phyloP scores from a whole-genome alignment of 306 rosid genomes.

The Abrus precatorius region DNA sequence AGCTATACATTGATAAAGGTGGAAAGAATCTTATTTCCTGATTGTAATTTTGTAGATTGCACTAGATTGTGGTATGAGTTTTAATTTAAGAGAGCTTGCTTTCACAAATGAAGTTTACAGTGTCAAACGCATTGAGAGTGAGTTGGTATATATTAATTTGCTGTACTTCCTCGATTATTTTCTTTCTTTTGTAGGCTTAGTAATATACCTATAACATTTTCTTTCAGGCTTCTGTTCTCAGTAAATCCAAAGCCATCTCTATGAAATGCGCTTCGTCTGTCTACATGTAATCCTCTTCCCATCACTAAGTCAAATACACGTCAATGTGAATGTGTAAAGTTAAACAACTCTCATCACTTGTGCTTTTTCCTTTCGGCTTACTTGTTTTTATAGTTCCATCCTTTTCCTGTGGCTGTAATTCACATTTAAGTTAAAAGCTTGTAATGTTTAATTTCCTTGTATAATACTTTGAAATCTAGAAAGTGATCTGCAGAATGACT shows the following conservation, averaged over 20 bases:
- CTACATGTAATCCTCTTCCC: background rate
- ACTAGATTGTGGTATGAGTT: conserved; percentile 57
- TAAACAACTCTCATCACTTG: conserved; percentile 6
- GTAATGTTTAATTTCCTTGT: background rate
- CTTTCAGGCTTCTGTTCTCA: conserved; percentile 53
- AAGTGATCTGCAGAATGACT: background rate
- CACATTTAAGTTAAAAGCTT: background rate
- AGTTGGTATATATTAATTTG: conserved; percentile 43
- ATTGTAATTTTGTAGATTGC: conserved; percentile 50
- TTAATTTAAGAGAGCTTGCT: conserved; percentile 46
- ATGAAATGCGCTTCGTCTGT: conserved; percentile 54
- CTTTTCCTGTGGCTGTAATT: background rate
- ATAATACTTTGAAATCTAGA: conserved; percentile 3
- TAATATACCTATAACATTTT: background rate
- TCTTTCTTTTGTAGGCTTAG: background rate
- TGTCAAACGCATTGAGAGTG: conserved; percentile 28
- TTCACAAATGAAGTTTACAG: conserved; percentile 42
- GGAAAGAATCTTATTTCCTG: background rate
- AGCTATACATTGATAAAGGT: too few species aligned
- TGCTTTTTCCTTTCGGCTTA: background rate
- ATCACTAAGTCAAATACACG: background rate
- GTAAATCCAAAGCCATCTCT: conserved; percentile 36
- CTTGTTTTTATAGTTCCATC: background rate
- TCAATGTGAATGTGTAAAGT: conserved; percentile 1
- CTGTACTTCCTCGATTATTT: background rate